A percentile compares a stretch with the other conserved stretches of the same genome.
Conservation (phyloP, 176 grass and related monocot species). For the Tuctoria greenei region DNA sequence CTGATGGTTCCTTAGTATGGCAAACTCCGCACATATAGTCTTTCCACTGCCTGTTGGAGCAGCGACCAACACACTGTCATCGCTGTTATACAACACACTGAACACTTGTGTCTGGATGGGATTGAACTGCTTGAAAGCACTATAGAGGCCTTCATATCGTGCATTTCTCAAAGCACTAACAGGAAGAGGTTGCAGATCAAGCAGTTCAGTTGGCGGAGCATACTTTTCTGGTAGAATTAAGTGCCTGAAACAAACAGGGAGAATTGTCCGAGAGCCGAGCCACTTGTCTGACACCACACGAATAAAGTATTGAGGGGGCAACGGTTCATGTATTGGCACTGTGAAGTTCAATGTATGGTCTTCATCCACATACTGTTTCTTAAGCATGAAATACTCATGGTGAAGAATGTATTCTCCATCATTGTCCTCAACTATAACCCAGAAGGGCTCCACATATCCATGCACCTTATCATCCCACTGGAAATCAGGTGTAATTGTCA, state of each 20-base stretch:
- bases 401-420: conserved; percentile 95
- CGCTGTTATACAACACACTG: conserved; percentile 83
- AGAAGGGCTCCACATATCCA: conserved; percentile 95
- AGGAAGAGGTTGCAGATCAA: conserved; percentile 94
- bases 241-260: conserved; percentile 94
- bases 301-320: conserved; percentile 95
- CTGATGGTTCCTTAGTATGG: conserved; percentile 83
- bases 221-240: conserved; percentile 97
- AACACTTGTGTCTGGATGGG: conserved; percentile 98
- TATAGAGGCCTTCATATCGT: conserved; percentile 78
- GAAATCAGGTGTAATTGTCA: conserved; percentile 93
- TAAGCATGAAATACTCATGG: conserved; percentile 98
- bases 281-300: conserved; percentile 89
- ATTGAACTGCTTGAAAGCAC: conserved; percentile 92
- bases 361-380: conserved; percentile 93
- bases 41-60: conserved; percentile 94
- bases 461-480: conserved; percentile 93
- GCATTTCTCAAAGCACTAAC: conserved; percentile 84
- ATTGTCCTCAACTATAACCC: conserved; percentile 99
- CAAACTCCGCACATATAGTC: conserved; percentile 97
- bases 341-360: conserved; percentile 92
- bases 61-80: conserved; percentile 88
- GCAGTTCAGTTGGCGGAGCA: conserved; percentile 88
- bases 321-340: conserved; percentile 86
- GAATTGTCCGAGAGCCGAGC: conserved; percentile 94